Evolutionary conservation across 2,329 filamentous ascomycete genomes (phyloP), one percentile per base, ranked within the genome.

Genomic region (Cercospora beticola): DNA sequence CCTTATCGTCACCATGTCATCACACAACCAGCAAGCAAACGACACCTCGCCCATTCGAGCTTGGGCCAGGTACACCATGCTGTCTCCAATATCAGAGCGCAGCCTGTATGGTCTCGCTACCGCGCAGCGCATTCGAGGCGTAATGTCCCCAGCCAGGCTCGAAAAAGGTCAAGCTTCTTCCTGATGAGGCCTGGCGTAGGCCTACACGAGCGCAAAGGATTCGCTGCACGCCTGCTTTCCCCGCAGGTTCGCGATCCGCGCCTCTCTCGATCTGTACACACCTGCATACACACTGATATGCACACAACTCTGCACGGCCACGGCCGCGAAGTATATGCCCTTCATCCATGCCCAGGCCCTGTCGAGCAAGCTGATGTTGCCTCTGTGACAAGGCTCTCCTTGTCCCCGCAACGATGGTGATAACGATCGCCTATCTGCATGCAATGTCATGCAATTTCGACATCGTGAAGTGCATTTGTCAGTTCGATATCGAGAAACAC

Each of bases 1-100:
- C 46, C 26, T 58, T n/a, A 18, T 64, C 67, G 59, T 68, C 63
- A 66, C 62, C 57, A 33, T 63, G 43, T 56, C 66, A 68, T 68
- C 57, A 65, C 62, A 9, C 36, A 46, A 58, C 31, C 54, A 36
- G 26, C 54, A 64, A 36, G 28, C 23, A 36, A 57, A 57, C 46
- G 30, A 54, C 43, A 64, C 46, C 54, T 30, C 26, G 21, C 56
- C 64, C 33, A 10, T 49, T 56, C 28, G 56, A 66, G 64, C 64
- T 66, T 59, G 64, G 56, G 64, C 64, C 64, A 66, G 64, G 64
- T 36, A 49, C 56, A 52, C 26, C 40, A 36, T 61, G 62, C 62
- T 26, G 62, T 43, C 30, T 58, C 30, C 62, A 36, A 62, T 57
- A 54, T 21, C 36, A 40, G 28, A 12, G 28, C 40, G 40, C 64